These are phyloP conservation scores for Isabelozyma heimii DNA, from an alignment of 805 yeast genomes.

Conservation along the genomic window DNA sequence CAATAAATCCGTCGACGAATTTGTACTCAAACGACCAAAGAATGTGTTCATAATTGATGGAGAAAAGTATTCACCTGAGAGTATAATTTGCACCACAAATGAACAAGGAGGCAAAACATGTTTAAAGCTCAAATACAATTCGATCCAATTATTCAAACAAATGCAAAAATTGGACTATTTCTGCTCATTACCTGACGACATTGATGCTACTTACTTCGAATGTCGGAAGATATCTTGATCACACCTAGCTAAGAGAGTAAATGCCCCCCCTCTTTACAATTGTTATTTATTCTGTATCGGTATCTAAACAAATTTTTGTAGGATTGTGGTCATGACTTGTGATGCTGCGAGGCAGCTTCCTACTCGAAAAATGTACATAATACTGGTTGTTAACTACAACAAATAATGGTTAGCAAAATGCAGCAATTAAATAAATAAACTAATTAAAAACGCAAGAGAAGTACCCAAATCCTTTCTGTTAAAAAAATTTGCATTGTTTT, in stretches of 20 bases:
- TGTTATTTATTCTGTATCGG: no score
- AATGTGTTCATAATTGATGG: constrained; percentile 42
- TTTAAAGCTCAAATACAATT: constrained; percentile 38
- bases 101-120: constrained; percentile 47
- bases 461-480: background rate
- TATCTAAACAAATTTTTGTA: background rate
- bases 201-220: constrained; percentile 50
- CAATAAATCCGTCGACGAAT: constrained; percentile 23
- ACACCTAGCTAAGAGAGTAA: background rate
- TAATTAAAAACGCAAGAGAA: constrained; percentile 2
- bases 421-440: constrained; percentile 3
- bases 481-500: background rate
- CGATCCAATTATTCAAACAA: constrained; percentile 42
- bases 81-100: constrained; percentile 47
- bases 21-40: constrained; percentile 27
- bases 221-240: constrained; percentile 38
- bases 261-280: no score
- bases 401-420: background rate
- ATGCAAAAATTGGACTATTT: constrained; percentile 51
- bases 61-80: constrained; percentile 31
- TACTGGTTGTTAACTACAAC: background rate
- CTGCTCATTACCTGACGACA: constrained; percentile 48
- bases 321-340: background rate
- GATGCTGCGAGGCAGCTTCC: background rate
- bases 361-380: no score